Evolutionary conservation across 345 rosid species (phyloP), one percentile per base, ranked within the genome.

Genomic region (Citrus cavaleriei): DNA sequence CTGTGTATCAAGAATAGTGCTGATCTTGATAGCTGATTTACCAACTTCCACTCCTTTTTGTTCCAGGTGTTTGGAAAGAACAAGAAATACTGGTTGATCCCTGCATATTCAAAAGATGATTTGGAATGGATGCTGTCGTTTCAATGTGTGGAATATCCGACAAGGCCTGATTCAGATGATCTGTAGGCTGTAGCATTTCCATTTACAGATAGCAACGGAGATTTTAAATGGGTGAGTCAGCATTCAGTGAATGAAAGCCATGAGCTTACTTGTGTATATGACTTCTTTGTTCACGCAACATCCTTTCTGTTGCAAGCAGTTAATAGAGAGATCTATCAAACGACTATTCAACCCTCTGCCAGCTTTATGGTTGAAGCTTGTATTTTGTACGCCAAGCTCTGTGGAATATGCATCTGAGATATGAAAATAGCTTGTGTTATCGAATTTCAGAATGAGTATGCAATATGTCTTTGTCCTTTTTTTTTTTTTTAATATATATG

Each of bases 21-120:
- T 40, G 40, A 32, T 71, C 40, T 7, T 37, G 68, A 40, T 60
- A 28, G 30, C 18, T 22, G 37, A 63, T 75, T 63, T n/a, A 22
- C 64, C 49, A 7, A 22, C 60, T 37, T 16, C 22, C 13, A 9
- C 16, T 74, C 14, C 63, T 22, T 9, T 62, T 22, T 62, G 38
- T 66, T 9, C 69, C 84, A 93, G 98, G 95, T 93, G 35, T 90
- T 93, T 30, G 95, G 94, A 73, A 86, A 66, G 49, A 87, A 87
- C 54, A 91, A 87, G 86, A 72, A 84, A 63, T 90, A 87, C 83
- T 93, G 98, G 97, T 86, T 91, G 60, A 64, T 93, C 63, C 95
- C 98, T 25, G 82, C 87, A 32, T 92, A 92, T 80, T 88, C 92
- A 1, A 86, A 86, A 55, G 93, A 90, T 0, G 98, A 92, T 83